These are phyloP conservation scores for Exophiala dermatitidis DNA, from an alignment of 2,329 filamentous ascomycete species.

Conservation along the genomic window DNA sequence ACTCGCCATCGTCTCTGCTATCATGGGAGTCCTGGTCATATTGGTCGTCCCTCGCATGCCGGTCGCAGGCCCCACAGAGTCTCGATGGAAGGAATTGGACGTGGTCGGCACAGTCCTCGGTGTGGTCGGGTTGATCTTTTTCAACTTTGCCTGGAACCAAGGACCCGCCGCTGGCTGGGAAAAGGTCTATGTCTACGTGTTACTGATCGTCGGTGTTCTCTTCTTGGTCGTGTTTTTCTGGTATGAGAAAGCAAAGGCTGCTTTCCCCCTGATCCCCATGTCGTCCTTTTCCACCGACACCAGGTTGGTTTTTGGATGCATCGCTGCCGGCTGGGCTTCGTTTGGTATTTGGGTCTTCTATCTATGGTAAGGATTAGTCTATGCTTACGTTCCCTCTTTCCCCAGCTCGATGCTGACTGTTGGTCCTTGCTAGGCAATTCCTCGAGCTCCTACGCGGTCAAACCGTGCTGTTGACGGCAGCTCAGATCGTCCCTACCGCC, in stretches of 20 bases:
- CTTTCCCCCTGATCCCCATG: slow-evolving; percentile 41
- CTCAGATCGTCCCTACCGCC: slow-evolving; percentile 29
- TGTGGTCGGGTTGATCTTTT: slow-evolving; percentile 45
- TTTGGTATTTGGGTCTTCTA: slow-evolving; percentile 40
- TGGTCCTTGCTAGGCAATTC: slow-evolving; percentile 23
- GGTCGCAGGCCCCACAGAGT: slow-evolving; percentile 28
- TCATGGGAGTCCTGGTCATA: slow-evolving; percentile 32
- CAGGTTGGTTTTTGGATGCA: slow-evolving; percentile 31
- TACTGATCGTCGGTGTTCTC: slow-evolving; percentile 42
- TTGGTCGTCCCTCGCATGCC: slow-evolving; percentile 37
- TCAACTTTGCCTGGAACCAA: slow-evolving; percentile 53
- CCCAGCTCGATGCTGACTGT: too few relatives aligned
- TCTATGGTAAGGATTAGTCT: slow-evolving; percentile 29
- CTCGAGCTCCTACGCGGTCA: slow-evolving; percentile 27
- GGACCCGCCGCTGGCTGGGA: slow-evolving; percentile 44
- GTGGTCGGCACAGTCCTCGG: slow-evolving; percentile 42
- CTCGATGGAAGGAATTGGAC: slow-evolving; percentile 31
- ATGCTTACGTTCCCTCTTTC: too few relatives aligned
- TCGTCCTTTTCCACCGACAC: slow-evolving; percentile 37
- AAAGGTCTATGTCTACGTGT: slow-evolving; percentile 42
- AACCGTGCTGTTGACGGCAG: slow-evolving; percentile 28
- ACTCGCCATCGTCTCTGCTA: slow-evolving; percentile 36
- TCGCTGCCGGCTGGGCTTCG: slow-evolving; percentile 36
- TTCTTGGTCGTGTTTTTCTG: slow-evolving; percentile 43
- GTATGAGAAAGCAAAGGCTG: slow-evolving; percentile 37